Percentiles rank a stretch among this genome's conserved stretches.
These are phyloP conservation scores for Neonectria coccinea DNA, from an alignment of 2,329 filamentous ascomycete species.

Conservation along the genomic window DNA sequence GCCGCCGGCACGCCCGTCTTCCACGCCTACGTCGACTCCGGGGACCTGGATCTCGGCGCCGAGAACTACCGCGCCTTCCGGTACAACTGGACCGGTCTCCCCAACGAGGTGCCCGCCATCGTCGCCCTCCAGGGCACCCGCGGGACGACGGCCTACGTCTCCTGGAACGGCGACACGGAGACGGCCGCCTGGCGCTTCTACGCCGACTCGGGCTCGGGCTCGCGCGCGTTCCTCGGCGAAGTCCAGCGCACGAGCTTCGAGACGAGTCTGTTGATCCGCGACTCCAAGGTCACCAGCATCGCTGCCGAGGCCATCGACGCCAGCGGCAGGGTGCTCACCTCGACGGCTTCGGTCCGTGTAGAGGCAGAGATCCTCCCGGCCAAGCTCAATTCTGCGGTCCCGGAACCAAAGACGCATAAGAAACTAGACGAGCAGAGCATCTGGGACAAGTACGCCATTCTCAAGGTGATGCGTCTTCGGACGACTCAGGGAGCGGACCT, in stretches of 20 bases:
- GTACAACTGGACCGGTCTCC: slow-evolving; percentile 63
- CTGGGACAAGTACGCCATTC: slow-evolving; percentile 21
- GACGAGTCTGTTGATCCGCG: slow-evolving; percentile 47
- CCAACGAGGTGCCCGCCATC: slow-evolving; percentile 46
- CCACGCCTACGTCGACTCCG: slow-evolving; percentile 61
- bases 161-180: slow-evolving; percentile 65
- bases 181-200: slow-evolving; percentile 63
- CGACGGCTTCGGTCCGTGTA: slow-evolving; percentile 35
- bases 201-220: slow-evolving; percentile 50
- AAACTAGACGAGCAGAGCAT: slow-evolving; percentile 13
- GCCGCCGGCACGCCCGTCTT: slow-evolving; percentile 62
- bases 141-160: slow-evolving; percentile 57
- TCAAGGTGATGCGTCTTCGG: slow-evolving; percentile 25
- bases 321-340: slow-evolving; percentile 37
- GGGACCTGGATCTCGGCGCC: slow-evolving; percentile 51
- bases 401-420: slow-evolving; percentile 9
- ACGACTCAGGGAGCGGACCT: slow-evolving; percentile 6
- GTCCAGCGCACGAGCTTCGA: slow-evolving; percentile 58
- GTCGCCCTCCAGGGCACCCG: slow-evolving; percentile 36
- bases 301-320: slow-evolving; percentile 43
- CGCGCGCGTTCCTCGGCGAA: slow-evolving; percentile 53
- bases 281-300: slow-evolving; percentile 29
- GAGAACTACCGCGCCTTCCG: slow-evolving; percentile 68
- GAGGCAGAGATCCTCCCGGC: slow-evolving; percentile 39
- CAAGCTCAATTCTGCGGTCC: slow-evolving; percentile 4